Base-by-base conservation (phyloP, 495 filamentous ascomycete species). In the Aspergillus ellipticus region DNA sequence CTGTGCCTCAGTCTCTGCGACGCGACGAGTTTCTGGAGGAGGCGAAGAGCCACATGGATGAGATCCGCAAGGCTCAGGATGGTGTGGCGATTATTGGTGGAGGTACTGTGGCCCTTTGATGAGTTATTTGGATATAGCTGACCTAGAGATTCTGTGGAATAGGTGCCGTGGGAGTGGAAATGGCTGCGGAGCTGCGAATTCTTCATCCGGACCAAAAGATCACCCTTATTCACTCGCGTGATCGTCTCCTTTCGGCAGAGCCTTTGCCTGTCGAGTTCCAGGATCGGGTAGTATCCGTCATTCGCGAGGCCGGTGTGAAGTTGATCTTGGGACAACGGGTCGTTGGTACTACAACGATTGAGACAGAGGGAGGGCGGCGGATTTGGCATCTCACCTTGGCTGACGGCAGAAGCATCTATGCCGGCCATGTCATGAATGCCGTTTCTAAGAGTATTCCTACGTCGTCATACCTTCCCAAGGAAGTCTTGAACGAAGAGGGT, bases 141-240 rank as follows among this genome's bases (percentile, higher is more conserved):
- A 28, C 24, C 24, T 4, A 28, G 7, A 28, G 3, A 29, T 29
- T 28, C 3, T 1, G 5, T 28, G 2, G 55, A 31, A 42, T 20
- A 73, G 85, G 85, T 15, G 86, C 87, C 8, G 86, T 89, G 3
- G 87, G 87, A 9, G 80, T 89, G 42, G 87, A 90, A 60, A 86
- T 89, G 74, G 85, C 87, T 0, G 78, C 84, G 10, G 87, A 90
- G 66, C 62, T 88, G 42, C 86, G 86, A 62, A 62, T 75, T 10
- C 65, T 82, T 9, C 67, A 82, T n/a, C 85, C 87, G 0, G 39
- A 74, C 2, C 66, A 82, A 37, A 75, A 77, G 33, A 78, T 90
- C 19, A 86, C 81, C 0, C 73, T 90, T 0, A 77, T 88, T n/a
- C 87, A 90, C 65, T 89, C 86, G 0, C 74, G 84, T 4, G 67